Evolutionary conservation across 768 basidiomycete species (phyloP), one percentile per base, ranked within the genome.

Genomic region (Boletus sp.): DNA sequence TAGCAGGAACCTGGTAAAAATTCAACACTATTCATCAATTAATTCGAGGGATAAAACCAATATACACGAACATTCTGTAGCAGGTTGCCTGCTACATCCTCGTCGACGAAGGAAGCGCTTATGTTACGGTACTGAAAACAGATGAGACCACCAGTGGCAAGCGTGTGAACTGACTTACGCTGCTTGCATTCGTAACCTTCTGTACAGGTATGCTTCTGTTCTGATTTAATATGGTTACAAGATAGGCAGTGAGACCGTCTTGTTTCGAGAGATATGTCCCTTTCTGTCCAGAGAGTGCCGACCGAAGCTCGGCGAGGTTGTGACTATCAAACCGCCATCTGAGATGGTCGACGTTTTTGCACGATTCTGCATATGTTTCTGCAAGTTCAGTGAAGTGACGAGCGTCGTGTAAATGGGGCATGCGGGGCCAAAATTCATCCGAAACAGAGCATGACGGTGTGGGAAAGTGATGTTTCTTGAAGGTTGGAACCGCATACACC

Each of bases 241-340:
- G 34, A 51, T 64, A 68, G 14, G 70, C 69, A 2, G 61, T 65
- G 40, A 73, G 57, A 53, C 68, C 66, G 51, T 73, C 70, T 25
- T 73, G 72, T 7, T 50, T 48, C 9, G 69, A 64, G n/a, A 66
- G 38, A 42, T 39, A 53, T 7, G 0, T 21, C n/a, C 17, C 47
- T 32, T 40, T 49, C 27, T 39, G 43, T 19, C 10, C 45, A 30
- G 55, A 53, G 35, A 67, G 58, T 25, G 15, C 33, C 30, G 53
- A 53, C 19, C 58, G 58, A 47, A 66, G 64, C 11, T 37, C 45
- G 5, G 42, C 32, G 29, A 70, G 53, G 14, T 59, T 55, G 8
- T 46, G 37, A 35, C 3, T 23, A 8, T 59, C 43, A n/a, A 57
- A 40, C 6, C 55, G 58, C 56, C 58, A 70, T 46, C 49, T 52